A percentile compares a stretch with the other conserved stretches of the same genome.
Evolutionary conservation across 2,329 filamentous ascomycete genomes (phyloP).

Genomic region (Paraphoma chrysanthemicola): DNA sequence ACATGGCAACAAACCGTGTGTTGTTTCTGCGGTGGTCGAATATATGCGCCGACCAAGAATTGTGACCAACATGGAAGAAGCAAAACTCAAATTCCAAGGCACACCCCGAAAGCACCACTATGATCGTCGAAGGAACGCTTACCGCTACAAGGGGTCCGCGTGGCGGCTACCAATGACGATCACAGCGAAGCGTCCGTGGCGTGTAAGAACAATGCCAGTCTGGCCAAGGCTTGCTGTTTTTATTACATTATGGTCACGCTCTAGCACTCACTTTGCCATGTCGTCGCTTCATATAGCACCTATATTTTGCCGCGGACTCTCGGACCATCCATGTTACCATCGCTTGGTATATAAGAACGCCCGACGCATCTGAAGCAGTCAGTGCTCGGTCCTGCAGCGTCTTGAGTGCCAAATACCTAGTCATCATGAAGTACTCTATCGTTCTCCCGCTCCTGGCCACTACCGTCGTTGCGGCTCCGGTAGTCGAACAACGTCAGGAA

Average conservation of each 20-base stretch:
- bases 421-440: slow-evolving; percentile 43
- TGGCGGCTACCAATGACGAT: not conserved
- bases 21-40: too few species aligned
- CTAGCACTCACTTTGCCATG: slow-evolving; percentile 28
- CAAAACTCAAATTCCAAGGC: not conserved
- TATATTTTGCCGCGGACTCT: slow-evolving; percentile 32
- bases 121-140: not conserved
- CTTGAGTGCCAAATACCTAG: slow-evolving; percentile 5
- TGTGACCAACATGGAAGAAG: too few species aligned
- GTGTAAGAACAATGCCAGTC: slow-evolving; percentile 6
- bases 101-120: not conserved
- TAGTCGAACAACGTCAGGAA: slow-evolving; percentile 39
- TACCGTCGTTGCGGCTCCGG: slow-evolving; percentile 36
- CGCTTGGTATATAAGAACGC: slow-evolving; percentile 18
- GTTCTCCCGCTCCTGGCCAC: slow-evolving; percentile 38
- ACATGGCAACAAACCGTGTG: too few species aligned
- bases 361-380: not conserved
- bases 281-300: slow-evolving; percentile 30
- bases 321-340: slow-evolving; percentile 12
- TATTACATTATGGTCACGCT: slow-evolving; percentile 38
- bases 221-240: slow-evolving; percentile 33
- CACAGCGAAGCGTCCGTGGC: slow-evolving; percentile 7
- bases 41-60: too few species aligned
- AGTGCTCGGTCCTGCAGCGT: slow-evolving; percentile 11
- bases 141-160: not conserved